Evolutionary conservation across 495 filamentous ascomycete genomes (phyloP), one percentile per base, ranked within the genome.

Genomic region (Emericellopsis terricola): DNA sequence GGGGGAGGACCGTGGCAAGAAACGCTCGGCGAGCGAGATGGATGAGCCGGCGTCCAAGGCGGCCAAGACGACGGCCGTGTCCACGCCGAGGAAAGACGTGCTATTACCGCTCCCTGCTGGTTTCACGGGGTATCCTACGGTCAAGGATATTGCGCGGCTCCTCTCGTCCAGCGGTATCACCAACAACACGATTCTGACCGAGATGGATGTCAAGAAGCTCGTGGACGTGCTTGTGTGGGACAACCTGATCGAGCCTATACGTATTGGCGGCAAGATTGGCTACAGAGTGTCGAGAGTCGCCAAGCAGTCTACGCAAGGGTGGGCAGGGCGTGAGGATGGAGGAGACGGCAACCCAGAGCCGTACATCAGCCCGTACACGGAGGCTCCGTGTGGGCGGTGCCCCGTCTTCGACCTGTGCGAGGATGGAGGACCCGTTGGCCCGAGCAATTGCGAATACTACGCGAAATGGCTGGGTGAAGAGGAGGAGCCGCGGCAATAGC

Each of bases 341-440:
- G 39, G 38, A 24, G 50, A 26, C 18, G 50, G 48, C 29, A 48
- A 44, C n/a, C 33, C 26, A 29, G 59, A 68, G 38, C 49, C 58
- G 19, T 54, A 29, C 36, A 48, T 39, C 53, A 65, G 58, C 37
- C 83, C 80, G 15, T 71, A 91, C 47, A 89, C 78, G 1, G 83
- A 94, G 44, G 74, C 75, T 2, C 89, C 89, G 6, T 97, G 89
- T 60, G 87, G 84, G 11, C 62, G 70, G 40, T 97, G 89, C 50
- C 89, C 91, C 0, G 89, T 94, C n/a, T 91, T 94, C 56, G 71
- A 78, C 26, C 60, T 94, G 14, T 97, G 89, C 53, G 77, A 77
- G 31, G 81, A 89, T 35, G 84, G 78, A 4, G 85, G 84, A 1
- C 78, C 79, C 7, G 81, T 96, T 21, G 89, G 76, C 49, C 81